Conservation (phyloP, 2,329 filamentous ascomycete species). For the Xylariaceae sp. region DNA sequence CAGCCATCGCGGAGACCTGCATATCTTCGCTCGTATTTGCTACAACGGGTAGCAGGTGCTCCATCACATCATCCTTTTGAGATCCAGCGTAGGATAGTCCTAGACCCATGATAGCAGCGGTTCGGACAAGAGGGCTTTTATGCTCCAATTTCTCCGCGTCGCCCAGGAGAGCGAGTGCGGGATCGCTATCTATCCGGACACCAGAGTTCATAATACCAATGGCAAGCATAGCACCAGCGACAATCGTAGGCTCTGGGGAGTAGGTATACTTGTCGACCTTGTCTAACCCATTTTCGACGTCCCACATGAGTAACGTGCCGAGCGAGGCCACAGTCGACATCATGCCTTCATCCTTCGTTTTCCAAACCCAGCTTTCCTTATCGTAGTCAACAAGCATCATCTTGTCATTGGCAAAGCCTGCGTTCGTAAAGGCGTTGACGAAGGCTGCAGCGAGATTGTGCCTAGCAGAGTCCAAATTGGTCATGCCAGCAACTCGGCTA, state of each 20-base stretch:
- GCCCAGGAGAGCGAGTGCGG: slow-evolving; percentile 82
- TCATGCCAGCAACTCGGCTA: slow-evolving; percentile 87
- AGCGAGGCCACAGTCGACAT: slow-evolving; percentile 93
- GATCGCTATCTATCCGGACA: slow-evolving; percentile 85
- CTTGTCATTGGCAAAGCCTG: slow-evolving; percentile 93
- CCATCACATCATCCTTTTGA: slow-evolving; percentile 86
- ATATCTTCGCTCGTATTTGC: slow-evolving; percentile 83
- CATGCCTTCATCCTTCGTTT: slow-evolving; percentile 98
- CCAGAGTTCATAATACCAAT: slow-evolving; percentile 97
- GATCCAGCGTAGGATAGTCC: slow-evolving; percentile 94
- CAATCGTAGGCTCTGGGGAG: slow-evolving; percentile 76
- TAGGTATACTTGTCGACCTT: slow-evolving; percentile 96
- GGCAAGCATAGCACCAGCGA: slow-evolving; percentile 87
- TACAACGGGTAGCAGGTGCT: slow-evolving; percentile 83
- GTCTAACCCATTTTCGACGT: slow-evolving; percentile 87
- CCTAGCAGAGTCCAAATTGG: slow-evolving; percentile 90
- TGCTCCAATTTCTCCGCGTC: slow-evolving; percentile 79
- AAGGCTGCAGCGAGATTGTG: slow-evolving; percentile 96
- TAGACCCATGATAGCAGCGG: slow-evolving; percentile 92
- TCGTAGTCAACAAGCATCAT: slow-evolving; percentile 92
- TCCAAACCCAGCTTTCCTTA: slow-evolving; percentile 96
- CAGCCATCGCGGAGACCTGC: slow-evolving; percentile 96
- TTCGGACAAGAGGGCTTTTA: slow-evolving; percentile 75
- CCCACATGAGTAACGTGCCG: slow-evolving; percentile 90
- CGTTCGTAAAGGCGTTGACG: slow-evolving; percentile 96